These are phyloP conservation scores for Fusarium devonianum DNA, from an alignment of 2,329 filamentous ascomycete genomes.

Conservation along the genomic window DNA sequence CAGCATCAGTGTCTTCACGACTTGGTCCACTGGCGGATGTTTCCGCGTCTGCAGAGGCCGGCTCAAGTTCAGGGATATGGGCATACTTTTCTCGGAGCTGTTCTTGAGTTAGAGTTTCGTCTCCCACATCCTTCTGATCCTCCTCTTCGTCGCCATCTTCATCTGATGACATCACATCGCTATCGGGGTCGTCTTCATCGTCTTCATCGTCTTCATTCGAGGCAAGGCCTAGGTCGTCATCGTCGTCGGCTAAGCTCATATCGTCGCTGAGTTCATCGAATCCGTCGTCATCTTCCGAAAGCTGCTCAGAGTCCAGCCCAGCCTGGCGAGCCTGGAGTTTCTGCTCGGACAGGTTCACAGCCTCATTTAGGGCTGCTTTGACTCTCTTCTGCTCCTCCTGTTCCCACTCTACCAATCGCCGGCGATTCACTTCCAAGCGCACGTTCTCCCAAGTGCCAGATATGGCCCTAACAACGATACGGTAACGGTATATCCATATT, in stretches of 20 bases:
- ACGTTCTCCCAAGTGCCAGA: conserved; percentile 71
- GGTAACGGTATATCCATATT: conserved; percentile 73
- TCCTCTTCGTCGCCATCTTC: conserved; percentile 69
- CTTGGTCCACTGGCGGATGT: conserved; percentile 33
- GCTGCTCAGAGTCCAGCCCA: conserved; percentile 61
- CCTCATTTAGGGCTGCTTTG: conserved; percentile 75
- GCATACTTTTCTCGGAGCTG: conserved; percentile 74
- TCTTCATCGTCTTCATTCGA: conserved; percentile 50
- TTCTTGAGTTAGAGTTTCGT: conserved; percentile 73
- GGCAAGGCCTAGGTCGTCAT: conserved; percentile 44
- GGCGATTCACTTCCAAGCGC: conserved; percentile 65
- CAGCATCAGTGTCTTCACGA: conserved; percentile 35
- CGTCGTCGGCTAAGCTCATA: conserved; percentile 47
- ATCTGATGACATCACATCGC: conserved; percentile 66
- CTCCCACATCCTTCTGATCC: conserved; percentile 59
- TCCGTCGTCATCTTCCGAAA: conserved; percentile 54
- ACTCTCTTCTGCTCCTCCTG: conserved; percentile 69
- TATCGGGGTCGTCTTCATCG: conserved; percentile 52
- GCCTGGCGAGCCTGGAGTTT: conserved; percentile 69
- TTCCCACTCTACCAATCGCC: conserved; percentile 68
- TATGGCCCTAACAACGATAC: conserved; percentile 68
- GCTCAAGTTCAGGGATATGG: conserved; percentile 61
- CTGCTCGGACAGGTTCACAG: conserved; percentile 74
- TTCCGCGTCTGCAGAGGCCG: conserved; percentile 38
- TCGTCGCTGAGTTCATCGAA: conserved; percentile 58